These are phyloP conservation scores for Halophytophthora polymorphica DNA, from an alignment of 352 stramenopile species.

Conservation along the genomic window DNA sequence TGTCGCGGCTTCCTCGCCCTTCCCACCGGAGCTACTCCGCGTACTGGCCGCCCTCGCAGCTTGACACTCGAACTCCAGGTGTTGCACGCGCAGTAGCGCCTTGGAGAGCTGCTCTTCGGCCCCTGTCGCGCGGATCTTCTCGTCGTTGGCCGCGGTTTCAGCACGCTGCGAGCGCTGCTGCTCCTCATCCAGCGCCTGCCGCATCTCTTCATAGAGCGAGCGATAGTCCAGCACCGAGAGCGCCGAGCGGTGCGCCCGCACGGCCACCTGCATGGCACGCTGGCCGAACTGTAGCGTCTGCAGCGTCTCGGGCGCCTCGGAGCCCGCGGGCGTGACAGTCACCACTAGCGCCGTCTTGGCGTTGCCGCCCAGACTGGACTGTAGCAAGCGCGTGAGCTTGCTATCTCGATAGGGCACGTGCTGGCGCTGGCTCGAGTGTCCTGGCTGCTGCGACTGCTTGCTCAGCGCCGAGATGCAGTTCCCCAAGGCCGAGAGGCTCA, in stretches of 20 bases:
- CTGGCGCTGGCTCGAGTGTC: slow-evolving; percentile 21
- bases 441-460: slow-evolving; percentile 28
- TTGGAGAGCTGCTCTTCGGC: slow-evolving; percentile 55
- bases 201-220: slow-evolving; percentile 54
- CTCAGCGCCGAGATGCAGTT: slow-evolving; percentile 75
- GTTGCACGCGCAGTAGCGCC: slow-evolving; percentile 50
- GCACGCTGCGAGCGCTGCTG: slow-evolving; percentile 23
- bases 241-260: slow-evolving; percentile 60
- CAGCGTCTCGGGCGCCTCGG: slow-evolving; percentile 55
- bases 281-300: slow-evolving; percentile 75
- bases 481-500: slow-evolving; percentile 67
- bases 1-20: background rate
- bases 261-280: slow-evolving; percentile 61
- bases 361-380: slow-evolving; percentile 71
- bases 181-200: slow-evolving; percentile 45
- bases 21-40: slow-evolving; percentile 2
- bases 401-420: slow-evolving; percentile 75
- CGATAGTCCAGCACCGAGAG: slow-evolving; percentile 70
- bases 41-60: slow-evolving; percentile 25
- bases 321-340: slow-evolving; percentile 42
- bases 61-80: slow-evolving; percentile 62
- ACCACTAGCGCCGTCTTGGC: slow-evolving; percentile 70
- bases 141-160: slow-evolving; percentile 17
- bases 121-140: slow-evolving; percentile 11
- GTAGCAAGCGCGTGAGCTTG: slow-evolving; percentile 66